Conservation (phyloP, 371 early-diverging fungal genomes). For the Basidiobolus heterosporus region DNA sequence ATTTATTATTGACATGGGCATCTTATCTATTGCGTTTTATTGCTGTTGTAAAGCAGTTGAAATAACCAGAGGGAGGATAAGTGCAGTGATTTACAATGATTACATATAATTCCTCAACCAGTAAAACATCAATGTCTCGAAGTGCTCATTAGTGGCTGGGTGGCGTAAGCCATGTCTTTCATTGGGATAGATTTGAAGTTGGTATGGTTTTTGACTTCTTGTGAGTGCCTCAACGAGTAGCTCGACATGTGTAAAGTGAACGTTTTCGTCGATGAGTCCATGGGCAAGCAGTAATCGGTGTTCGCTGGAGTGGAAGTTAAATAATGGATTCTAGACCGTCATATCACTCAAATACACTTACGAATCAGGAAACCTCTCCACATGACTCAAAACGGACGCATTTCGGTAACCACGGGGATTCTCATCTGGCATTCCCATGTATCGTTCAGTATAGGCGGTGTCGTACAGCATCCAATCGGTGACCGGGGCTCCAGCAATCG, state of each 20-base stretch:
- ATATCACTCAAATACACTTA: constrained; percentile 7
- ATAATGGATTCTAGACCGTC: background rate
- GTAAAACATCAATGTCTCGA: constrained; percentile 59
- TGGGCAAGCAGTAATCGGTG: constrained; percentile 56
- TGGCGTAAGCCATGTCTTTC: constrained; percentile 62
- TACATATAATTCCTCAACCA: constrained; percentile 43
- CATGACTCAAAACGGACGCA: constrained; percentile 32
- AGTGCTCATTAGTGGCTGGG: constrained; percentile 55
- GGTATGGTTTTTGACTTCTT: constrained; percentile 35
- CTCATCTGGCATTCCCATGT: constrained; percentile 41
- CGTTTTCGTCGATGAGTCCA: constrained; percentile 70
- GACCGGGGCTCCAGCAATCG: constrained; percentile 66
- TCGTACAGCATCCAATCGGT: constrained; percentile 58
- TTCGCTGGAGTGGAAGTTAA: constrained; percentile 14
- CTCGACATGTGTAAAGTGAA: constrained; percentile 54
- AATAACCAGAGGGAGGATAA: too few species aligned
- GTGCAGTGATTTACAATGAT: too few species aligned
- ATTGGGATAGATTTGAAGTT: constrained; percentile 46
- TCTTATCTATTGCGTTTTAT: too few species aligned
- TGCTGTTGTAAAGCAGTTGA: too few species aligned
- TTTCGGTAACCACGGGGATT: constrained; percentile 27
- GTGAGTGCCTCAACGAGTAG: constrained; percentile 33
- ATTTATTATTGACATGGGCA: too few species aligned
- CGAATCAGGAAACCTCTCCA: constrained; percentile 39
- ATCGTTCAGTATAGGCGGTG: constrained; percentile 64